These are phyloP conservation scores for Debaryomyces sp. DNA, from an alignment of 1,139 yeast genomes.

Conservation along the genomic window DNA sequence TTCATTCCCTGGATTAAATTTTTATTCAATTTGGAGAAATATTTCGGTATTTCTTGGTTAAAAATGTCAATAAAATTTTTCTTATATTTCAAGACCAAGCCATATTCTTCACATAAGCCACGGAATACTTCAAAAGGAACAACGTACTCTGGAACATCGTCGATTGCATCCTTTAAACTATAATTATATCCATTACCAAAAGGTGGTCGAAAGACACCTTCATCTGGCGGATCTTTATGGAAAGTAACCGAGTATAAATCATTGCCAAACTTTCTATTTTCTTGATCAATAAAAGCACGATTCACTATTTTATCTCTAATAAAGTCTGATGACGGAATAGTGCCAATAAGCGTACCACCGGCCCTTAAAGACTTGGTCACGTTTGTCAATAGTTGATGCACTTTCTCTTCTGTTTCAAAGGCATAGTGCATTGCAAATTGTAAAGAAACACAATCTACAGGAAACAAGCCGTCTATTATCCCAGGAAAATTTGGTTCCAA, in stretches of 20 bases:
- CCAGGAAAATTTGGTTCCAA: constrained; percentile 61
- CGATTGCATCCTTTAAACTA: constrained; percentile 89
- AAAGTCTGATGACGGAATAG: constrained; percentile 90
- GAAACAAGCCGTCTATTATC: constrained; percentile 64
- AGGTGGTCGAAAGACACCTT: constrained; percentile 72
- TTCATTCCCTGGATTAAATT: constrained; percentile 70
- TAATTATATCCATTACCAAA: constrained; percentile 85
- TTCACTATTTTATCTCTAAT: constrained; percentile 65
- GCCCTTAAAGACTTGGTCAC: constrained; percentile 72
- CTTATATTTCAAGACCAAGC: constrained; percentile 69
- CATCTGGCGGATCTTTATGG: constrained; percentile 70
- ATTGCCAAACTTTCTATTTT: constrained; percentile 78
- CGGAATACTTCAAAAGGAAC: constrained; percentile 92
- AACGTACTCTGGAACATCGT: constrained; percentile 95
- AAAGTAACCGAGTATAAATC: constrained; percentile 79
- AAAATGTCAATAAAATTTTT: constrained; percentile 84
- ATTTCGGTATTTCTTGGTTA: constrained; percentile 73
- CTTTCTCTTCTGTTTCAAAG: constrained; percentile 81
- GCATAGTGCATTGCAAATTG: constrained; percentile 97
- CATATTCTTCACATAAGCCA: constrained; percentile 81
- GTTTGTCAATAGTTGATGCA: constrained; percentile 70
- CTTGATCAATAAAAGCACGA: constrained; percentile 40
- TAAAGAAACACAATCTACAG: constrained; percentile 84
- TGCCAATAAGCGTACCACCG: constrained; percentile 90
- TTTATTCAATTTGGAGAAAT: constrained; percentile 60